Conservation (phyloP, 495 filamentous ascomycete genomes). For the Schizothecium vesticola region DNA sequence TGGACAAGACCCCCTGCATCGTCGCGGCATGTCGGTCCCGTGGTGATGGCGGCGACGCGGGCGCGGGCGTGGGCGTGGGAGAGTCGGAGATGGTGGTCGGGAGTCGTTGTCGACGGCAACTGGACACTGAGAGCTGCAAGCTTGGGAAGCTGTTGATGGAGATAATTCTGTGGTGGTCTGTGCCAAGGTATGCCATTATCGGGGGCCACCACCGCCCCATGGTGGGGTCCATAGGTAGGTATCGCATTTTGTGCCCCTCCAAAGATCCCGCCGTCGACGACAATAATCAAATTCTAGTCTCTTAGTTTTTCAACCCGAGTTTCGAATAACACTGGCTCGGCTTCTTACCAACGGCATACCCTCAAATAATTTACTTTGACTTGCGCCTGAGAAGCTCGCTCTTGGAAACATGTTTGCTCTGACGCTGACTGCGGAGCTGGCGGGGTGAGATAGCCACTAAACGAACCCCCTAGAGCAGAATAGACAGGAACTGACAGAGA, state of each 20-base stretch:
- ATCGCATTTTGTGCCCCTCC: neutral
- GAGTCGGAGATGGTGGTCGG: neutral
- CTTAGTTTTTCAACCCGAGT: neutral
- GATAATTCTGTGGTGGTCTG: neutral
- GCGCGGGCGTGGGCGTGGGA: neutral
- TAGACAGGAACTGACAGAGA: neutral
- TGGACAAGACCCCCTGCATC: slow-evolving; percentile 71
- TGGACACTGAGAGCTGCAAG: neutral
- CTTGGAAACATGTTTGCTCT: slow-evolving; percentile 68
- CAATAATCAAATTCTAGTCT: neutral
- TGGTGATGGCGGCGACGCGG: slow-evolving; percentile 1
- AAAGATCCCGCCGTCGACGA: neutral
- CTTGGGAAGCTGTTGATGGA: neutral
- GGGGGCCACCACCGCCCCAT: too few relatives aligned
- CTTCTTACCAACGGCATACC: neutral
- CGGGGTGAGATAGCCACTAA: slow-evolving; percentile 44
- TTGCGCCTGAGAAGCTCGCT: neutral
- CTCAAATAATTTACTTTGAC: neutral
- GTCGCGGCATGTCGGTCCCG: slow-evolving; percentile 33
- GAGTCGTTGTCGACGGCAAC: neutral
- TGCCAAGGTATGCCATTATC: neutral
- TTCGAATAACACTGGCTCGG: neutral
- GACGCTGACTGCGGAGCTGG: slow-evolving; percentile 70
- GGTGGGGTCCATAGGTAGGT: too few relatives aligned
- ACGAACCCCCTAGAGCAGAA: neutral